Percentiles rank a stretch among this genome's conserved stretches.
These are phyloP conservation scores for Penicillium sp. DNA, from an alignment of 2,329 filamentous ascomycete species.

Conservation along the genomic window DNA sequence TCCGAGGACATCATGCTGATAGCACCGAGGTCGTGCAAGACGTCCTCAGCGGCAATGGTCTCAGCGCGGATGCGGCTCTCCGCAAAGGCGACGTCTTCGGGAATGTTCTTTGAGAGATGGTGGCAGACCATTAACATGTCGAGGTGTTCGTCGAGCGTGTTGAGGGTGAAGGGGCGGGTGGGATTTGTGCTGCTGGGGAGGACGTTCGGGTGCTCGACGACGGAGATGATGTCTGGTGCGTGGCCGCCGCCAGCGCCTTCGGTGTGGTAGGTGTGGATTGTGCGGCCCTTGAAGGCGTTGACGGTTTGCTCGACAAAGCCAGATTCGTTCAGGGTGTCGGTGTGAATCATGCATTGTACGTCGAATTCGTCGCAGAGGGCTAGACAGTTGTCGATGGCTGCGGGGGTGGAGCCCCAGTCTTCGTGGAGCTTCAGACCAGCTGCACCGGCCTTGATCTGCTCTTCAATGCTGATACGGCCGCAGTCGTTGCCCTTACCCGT, in stretches of 20 bases:
- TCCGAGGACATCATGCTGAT: slow-evolving; percentile 98
- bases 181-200: slow-evolving; percentile 91
- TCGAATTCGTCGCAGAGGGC: slow-evolving; percentile 87
- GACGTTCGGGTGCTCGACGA: slow-evolving; percentile 86
- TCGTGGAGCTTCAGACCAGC: slow-evolving; percentile 94
- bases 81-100: slow-evolving; percentile 93
- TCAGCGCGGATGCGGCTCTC: slow-evolving; percentile 93
- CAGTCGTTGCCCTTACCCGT: slow-evolving; percentile 94
- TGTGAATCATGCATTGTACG: slow-evolving; percentile 92
- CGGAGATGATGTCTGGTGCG: slow-evolving; percentile 92
- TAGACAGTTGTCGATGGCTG: slow-evolving; percentile 86
- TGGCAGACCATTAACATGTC: slow-evolving; percentile 99
- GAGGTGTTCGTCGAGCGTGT: slow-evolving; percentile 93
- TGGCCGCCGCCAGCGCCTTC: slow-evolving; percentile 94
- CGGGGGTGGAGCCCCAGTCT: slow-evolving; percentile 91
- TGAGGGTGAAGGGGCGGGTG: slow-evolving; percentile 84
- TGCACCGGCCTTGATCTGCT: slow-evolving; percentile 81
- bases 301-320: slow-evolving; percentile 96
- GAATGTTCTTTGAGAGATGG: slow-evolving; percentile 87
- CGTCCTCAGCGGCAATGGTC: slow-evolving; percentile 95
- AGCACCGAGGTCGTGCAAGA: slow-evolving; percentile 89
- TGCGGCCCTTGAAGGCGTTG: slow-evolving; percentile 78
- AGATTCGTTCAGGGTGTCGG: slow-evolving; percentile 93
- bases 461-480: slow-evolving; percentile 68
- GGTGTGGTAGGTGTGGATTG: slow-evolving; percentile 96